Base-by-base conservation (phyloP, 2,329 filamentous ascomycete species). In the Clonostachys byssicola region DNA sequence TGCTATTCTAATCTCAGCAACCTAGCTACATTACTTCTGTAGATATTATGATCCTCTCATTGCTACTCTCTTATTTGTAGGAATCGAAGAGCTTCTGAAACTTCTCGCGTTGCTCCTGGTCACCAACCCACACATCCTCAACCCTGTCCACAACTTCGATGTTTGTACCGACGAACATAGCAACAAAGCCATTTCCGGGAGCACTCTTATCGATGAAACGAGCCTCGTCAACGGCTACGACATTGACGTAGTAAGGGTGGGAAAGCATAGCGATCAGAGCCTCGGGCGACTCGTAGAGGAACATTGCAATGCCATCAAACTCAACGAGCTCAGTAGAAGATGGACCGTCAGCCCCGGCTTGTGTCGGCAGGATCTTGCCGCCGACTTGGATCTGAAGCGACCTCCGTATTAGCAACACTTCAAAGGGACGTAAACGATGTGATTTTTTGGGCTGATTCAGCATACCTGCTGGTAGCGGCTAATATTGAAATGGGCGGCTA, bases 261-360 rank as follows among this genome's bases (percentile, higher is more conserved):
- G 59, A 49, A 16, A 62, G 48, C 54, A 62, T 58, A 0, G 47
- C 57, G 2, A 47, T 42, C 17, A 63, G 33, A 1, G 49, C 51
- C 3, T 60, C 55, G 2, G 57, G 30, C 1, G 52, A 52, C 33
- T 53, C 40, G 34, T 62, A 62, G 0, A 62, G 42, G 30, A 63
- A 63, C 54, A 63, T 54, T 12, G 59, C 60, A 13, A 63, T 55
- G 1, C 59, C 60, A 4, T 62, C 58, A 39, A 61, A 61, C 5
- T 59, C 52, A 2, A 60, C 54, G 0, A 56, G 53, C 2, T 53
- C 30, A 14, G 45, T 48, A 1, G 58, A 59, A 0, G 47, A 44
- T 0, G 58, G 59, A n/a, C 36, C 42, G 1, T 44, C 43, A 2
- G 54, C 50, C 1, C 57, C 56, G 0, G 45, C 55, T 12, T 45